phyloP scores from a whole-genome alignment of 2,329 filamentous ascomycete species.

The Stachybotrys chartarum region DNA sequence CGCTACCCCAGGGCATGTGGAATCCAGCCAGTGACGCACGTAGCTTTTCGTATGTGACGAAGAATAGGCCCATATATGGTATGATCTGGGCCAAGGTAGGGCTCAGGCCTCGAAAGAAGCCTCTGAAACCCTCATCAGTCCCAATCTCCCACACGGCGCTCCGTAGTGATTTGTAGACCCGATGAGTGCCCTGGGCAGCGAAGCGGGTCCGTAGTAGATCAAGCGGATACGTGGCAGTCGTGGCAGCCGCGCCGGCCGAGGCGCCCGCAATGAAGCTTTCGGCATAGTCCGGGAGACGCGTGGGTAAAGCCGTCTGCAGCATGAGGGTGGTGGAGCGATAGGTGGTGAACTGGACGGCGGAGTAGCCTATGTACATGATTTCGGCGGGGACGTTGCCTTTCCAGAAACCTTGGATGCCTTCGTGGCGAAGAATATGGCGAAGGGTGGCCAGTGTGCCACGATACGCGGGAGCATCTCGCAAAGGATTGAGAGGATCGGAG shows the following conservation, averaged over 20 bases:
- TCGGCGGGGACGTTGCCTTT: slow-evolving; percentile 97
- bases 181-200: slow-evolving; percentile 80
- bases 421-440: slow-evolving; percentile 66
- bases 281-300: slow-evolving; percentile 52
- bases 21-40: slow-evolving; percentile 50
- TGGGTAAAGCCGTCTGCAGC: slow-evolving; percentile 45
- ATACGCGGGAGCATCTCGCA: slow-evolving; percentile 47
- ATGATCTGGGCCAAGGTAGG: slow-evolving; percentile 83
- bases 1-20: slow-evolving; percentile 62
- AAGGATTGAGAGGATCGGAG: slow-evolving; percentile 61
- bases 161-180: slow-evolving; percentile 68
- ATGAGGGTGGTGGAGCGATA: slow-evolving; percentile 71
- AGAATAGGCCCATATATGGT: slow-evolving; percentile 96
- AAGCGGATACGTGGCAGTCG: slow-evolving; percentile 80
- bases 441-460: slow-evolving; percentile 73
- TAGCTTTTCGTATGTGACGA: slow-evolving; percentile 77
- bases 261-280: slow-evolving; percentile 83
- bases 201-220: slow-evolving; percentile 92
- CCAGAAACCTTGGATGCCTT: slow-evolving; percentile 85
- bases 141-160: slow-evolving; percentile 66
- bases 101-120: slow-evolving; percentile 82
- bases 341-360: slow-evolving; percentile 79
- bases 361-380: slow-evolving; percentile 87
- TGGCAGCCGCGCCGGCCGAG: slow-evolving; percentile 73
- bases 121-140: slow-evolving; percentile 63